These are phyloP conservation scores for Hordeum pubiflorum DNA, from an alignment of 202 grass and related monocot genomes.

Conservation along the genomic window DNA sequence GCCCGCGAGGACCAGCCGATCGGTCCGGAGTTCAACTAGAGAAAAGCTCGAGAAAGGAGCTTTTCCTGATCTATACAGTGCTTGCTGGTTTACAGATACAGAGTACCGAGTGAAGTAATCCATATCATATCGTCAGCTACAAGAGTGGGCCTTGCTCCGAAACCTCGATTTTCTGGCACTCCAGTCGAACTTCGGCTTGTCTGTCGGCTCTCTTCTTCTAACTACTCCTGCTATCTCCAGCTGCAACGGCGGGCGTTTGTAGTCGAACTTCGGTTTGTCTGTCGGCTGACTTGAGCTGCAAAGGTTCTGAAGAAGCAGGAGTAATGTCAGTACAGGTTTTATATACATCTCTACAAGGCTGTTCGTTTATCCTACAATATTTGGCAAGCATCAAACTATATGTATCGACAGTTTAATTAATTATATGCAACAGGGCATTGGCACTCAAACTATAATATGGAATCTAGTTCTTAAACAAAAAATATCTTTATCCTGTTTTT, in stretches of 20 bases:
- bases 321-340: background rate
- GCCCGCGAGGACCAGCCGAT: background rate
- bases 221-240: background rate
- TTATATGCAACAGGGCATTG: background rate
- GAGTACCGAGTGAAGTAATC: background rate
- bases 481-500: background rate
- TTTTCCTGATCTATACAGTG: background rate
- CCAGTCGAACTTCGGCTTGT: too few relatives aligned
- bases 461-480: background rate
- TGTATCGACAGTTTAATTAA: background rate
- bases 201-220: background rate
- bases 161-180: background rate
- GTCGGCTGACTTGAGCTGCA: background rate
- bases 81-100: background rate
- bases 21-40: background rate
- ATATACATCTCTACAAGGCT: background rate
- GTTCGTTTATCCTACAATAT: background rate
- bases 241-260: background rate
- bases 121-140: background rate
- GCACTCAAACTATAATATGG: background rate
- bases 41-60: constrained; percentile 23
- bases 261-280: background rate
- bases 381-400: background rate
- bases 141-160: background rate
- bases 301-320: background rate